Evolutionary conservation across 1,284 basidiomycete species (phyloP), one percentile per base, ranked within the genome.

Genomic region (Fomitopsis schrenkii): DNA sequence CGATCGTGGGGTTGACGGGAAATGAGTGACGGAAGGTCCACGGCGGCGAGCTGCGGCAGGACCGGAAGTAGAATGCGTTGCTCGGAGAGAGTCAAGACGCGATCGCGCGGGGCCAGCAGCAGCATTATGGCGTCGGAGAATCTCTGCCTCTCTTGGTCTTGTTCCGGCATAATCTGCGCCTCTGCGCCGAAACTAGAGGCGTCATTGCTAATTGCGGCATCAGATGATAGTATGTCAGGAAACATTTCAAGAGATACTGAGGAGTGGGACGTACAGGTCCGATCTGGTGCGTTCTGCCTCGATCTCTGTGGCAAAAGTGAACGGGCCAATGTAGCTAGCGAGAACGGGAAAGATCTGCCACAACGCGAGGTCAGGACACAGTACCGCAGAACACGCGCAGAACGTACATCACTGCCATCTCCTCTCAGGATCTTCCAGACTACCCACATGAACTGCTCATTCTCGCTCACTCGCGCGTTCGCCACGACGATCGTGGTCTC

Each of bases 371-470:
- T 26, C 54, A 46, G 59, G 15, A 42, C 19, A 28, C 50, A n/a
- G 19, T 15, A 5, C 19, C 33, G 33, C n/a, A 36, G 35, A 57
- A 36, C 84, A 88, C n/a, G n/a, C n/a, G n/a, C n/a, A n/a, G n/a
- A n/a, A n/a, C n/a, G n/a, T n/a, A n/a, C n/a, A n/a, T n/a, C n/a
- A n/a, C n/a, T n/a, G n/a, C n/a, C n/a, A n/a, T n/a, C n/a, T n/a
- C n/a, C n/a, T n/a, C n/a, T n/a, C 59, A 91, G 75, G 60, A 91
- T 88, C 75, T 91, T 91, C 88, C 88, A 91, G 59, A 91, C 76
- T 40, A 91, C 89, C 89, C 90, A 91, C 41, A 91, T 86, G 54
- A 91, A 76, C 68, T 90, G 90, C 70, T 91, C 89, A 71, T 83
- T 89, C 59, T 85, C 81, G 63, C 82, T 81, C 57, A 79, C 76